Evolutionary conservation across 768 basidiomycete species (phyloP).

Genomic region (Filobasidium floriforme): DNA sequence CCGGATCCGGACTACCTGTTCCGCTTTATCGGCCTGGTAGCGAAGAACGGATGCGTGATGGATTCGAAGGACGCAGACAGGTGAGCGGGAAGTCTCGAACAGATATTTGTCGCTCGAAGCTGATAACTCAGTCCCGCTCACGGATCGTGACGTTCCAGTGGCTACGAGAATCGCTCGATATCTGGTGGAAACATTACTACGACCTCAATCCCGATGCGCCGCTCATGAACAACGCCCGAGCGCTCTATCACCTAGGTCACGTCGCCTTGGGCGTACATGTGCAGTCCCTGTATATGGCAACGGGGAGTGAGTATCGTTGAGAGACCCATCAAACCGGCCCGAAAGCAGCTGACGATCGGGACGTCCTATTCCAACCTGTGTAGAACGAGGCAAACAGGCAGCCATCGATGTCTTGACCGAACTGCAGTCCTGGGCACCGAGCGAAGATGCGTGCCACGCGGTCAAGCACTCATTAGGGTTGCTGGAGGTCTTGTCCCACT

Average conservation of each 20-base stretch:
- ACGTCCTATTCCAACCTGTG: not conserved
- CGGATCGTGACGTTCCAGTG: no score
- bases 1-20: constrained; percentile 7
- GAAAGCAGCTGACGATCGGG: no score
- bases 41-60: constrained; percentile 12
- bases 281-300: constrained; percentile 14
- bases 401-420: constrained; percentile 14
- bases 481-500: constrained; percentile 14
- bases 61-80: constrained; percentile 18
- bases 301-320: constrained; percentile 21
- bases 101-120: no score
- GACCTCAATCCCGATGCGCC: constrained; percentile 5
- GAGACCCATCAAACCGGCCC: no score
- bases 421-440: constrained; percentile 14
- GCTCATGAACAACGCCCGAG: constrained; percentile 12
- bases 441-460: constrained; percentile 14
- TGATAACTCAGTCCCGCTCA: no score
- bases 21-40: constrained; percentile 15
- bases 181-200: constrained; percentile 16
- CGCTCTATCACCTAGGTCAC: constrained; percentile 17
- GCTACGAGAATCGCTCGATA: constrained; percentile 17
- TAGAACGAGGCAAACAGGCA: constrained; percentile 14
- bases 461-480: constrained; percentile 15
- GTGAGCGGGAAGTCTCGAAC: no score
- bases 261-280: constrained; percentile 15